Conservation (phyloP, 768 basidiomycete genomes). For the Boletus tomentosulus region DNA sequence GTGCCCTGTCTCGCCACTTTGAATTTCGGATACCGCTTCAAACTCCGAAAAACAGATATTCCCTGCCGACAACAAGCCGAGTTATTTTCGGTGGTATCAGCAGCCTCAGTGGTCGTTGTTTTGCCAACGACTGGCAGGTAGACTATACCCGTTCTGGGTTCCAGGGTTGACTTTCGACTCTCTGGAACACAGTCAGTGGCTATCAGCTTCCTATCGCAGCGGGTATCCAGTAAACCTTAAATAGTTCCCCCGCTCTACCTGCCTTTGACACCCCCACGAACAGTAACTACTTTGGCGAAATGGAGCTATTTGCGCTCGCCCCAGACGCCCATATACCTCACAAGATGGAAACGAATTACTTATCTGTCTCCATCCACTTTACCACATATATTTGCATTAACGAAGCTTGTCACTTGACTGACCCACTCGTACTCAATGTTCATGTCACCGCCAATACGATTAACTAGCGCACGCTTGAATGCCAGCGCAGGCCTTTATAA, state of each 20-base stretch:
- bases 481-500: neutral
- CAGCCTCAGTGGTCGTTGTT: neutral
- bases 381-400: slow-evolving; percentile 8
- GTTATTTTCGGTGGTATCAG: neutral
- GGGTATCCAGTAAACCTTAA: slow-evolving; percentile 17
- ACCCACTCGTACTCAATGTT: neutral
- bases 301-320: slow-evolving; percentile 16
- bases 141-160: neutral
- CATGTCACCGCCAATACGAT: neutral
- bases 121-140: neutral
- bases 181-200: neutral
- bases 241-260: slow-evolving; percentile 22
- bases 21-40: slow-evolving; percentile 10
- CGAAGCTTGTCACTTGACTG: neutral
- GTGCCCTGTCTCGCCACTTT: slow-evolving; percentile 11
- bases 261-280: slow-evolving; percentile 3
- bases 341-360: slow-evolving; percentile 25
- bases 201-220: slow-evolving; percentile 26
- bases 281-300: slow-evolving; percentile 21
- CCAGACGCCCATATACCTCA: slow-evolving; percentile 23
- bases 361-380: slow-evolving; percentile 11
- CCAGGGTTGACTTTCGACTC: neutral
- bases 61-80: slow-evolving; percentile 13
- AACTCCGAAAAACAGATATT: slow-evolving; percentile 10
- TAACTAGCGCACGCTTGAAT: neutral